Conservation (phyloP, 306 rosid species). For the Quercus cerris region DNA sequence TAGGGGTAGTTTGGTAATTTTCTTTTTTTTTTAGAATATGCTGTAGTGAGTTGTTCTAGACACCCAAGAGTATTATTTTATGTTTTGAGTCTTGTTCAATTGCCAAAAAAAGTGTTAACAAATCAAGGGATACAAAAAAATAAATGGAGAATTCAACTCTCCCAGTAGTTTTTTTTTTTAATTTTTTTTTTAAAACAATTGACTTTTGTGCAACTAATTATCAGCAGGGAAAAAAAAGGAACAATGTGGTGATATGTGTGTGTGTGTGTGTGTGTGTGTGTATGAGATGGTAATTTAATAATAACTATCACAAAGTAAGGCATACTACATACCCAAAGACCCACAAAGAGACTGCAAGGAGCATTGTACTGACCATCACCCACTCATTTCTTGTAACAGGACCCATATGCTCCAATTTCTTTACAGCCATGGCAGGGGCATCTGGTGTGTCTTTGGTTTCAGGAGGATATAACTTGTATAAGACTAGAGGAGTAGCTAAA, state of each 20-base stretch:
- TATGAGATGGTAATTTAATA: background rate
- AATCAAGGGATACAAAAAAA: background rate
- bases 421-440: slow-evolving; percentile 88
- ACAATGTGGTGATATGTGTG: no score
- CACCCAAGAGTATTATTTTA: background rate
- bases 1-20: no score
- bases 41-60: no score
- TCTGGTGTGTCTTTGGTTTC: slow-evolving; percentile 94
- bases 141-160: background rate
- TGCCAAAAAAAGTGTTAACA: background rate
- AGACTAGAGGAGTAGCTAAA: slow-evolving; percentile 71
- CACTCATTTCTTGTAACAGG: slow-evolving; percentile 71
- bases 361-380: slow-evolving; percentile 89
- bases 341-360: slow-evolving; percentile 93
- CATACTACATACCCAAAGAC: slow-evolving; percentile 70
- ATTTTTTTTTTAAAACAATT: background rate
- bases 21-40: no score
- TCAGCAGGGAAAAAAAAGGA: background rate
- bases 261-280: no score
- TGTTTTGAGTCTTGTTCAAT: background rate
- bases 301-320: background rate
- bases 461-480: slow-evolving; percentile 86
- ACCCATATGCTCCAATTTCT: slow-evolving; percentile 80
- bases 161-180: background rate
- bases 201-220: background rate